Percentiles rank a stretch among this genome's conserved stretches.
Conservation (phyloP, 345 rosid genomes). For the Microthlaspi erraticum region DNA sequence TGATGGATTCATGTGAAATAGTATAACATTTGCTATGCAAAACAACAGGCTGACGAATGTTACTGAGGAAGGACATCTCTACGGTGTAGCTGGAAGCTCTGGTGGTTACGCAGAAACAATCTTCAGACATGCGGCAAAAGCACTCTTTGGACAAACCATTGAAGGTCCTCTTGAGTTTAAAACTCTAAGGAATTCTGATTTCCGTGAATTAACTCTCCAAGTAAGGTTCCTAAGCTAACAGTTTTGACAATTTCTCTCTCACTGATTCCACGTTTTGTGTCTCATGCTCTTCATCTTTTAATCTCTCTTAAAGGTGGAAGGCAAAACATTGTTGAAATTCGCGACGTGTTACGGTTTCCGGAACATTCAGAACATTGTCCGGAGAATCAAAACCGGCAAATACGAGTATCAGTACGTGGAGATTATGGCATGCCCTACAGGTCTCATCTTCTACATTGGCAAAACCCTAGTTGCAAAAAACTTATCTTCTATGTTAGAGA, state of each 20-base stretch:
- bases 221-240: slow-evolving; percentile 56
- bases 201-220: slow-evolving; percentile 77
- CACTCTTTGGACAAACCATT: slow-evolving; percentile 68
- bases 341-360: slow-evolving; percentile 93
- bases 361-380: slow-evolving; percentile 88
- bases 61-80: slow-evolving; percentile 71
- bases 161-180: slow-evolving; percentile 67
- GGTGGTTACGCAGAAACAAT: slow-evolving; percentile 93
- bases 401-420: slow-evolving; percentile 95
- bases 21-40: neutral
- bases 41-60: slow-evolving; percentile 75
- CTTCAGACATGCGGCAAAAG: slow-evolving; percentile 71
- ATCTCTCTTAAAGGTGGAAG: slow-evolving; percentile 63
- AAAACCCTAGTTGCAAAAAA: neutral
- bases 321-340: slow-evolving; percentile 70
- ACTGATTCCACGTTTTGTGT: neutral
- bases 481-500: neutral
- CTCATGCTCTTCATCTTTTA: slow-evolving; percentile 28
- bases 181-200: slow-evolving; percentile 80
- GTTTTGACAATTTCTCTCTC: neutral
- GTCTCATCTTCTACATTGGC: slow-evolving; percentile 43
- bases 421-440: slow-evolving; percentile 99
- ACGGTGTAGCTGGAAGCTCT: slow-evolving; percentile 90
- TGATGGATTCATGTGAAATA: slow-evolving; percentile 25
- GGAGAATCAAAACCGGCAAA: slow-evolving; percentile 71